These are phyloP conservation scores for Solanum commersonii DNA, from an alignment of 257 asterid species.

Conservation along the genomic window DNA sequence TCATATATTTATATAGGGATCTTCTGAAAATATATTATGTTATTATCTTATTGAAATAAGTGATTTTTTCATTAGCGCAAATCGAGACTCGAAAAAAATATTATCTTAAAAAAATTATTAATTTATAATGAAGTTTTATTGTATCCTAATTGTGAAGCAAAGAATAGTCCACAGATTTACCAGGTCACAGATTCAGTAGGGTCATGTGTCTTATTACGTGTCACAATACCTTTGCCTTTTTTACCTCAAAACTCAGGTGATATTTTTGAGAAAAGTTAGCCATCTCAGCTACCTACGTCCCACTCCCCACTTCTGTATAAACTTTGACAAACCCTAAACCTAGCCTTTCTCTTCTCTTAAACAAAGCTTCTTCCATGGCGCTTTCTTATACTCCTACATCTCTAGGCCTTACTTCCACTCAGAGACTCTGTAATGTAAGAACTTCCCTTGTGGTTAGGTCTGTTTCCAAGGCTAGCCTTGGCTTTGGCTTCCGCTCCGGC, in stretches of 20 bases:
- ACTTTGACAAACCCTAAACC: not conserved
- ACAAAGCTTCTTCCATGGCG: not conserved
- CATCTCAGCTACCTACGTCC: not conserved
- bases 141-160: not conserved
- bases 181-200: not conserved
- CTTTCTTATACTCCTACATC: not conserved
- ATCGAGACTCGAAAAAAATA: no score
- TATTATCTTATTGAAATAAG: no score
- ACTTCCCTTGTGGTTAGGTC: slow-evolving; percentile 3
- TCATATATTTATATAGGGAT: no score
- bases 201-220: not conserved
- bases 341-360: not conserved
- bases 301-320: not conserved
- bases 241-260: not conserved
- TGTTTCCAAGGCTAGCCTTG: slow-evolving; percentile 12
- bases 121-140: no score
- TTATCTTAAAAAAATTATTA: no score
- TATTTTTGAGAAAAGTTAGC: not conserved
- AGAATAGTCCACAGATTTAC: not conserved
- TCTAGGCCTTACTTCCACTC: not conserved
- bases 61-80: no score
- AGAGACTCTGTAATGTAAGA: slow-evolving; percentile 4
- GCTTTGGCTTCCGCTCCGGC: slow-evolving; percentile 10
- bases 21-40: no score
- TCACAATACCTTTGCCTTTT: not conserved